Conservation (phyloP, 108 stramenopile genomes). For the Nannochloropsis gaditana region DNA sequence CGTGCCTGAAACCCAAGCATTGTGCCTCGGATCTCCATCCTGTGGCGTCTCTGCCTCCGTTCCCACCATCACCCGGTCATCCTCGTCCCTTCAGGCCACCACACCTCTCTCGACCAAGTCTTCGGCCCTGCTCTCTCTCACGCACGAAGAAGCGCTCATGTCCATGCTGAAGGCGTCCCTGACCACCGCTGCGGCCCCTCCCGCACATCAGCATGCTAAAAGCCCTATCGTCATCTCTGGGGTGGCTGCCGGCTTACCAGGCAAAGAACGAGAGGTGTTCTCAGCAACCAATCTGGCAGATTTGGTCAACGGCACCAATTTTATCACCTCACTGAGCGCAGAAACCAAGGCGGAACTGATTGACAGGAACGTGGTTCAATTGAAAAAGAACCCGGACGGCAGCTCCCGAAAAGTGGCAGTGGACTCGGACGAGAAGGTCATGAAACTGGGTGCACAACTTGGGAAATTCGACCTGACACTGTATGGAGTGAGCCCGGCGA, state of each 20-base stretch:
- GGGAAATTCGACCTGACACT: constrained; percentile 67
- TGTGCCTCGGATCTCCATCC: background rate
- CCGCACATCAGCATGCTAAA: constrained; percentile 52
- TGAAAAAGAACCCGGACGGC: constrained; percentile 65
- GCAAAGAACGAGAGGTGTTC: constrained; percentile 63
- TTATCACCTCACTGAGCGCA: constrained; percentile 67
- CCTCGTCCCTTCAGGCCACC: background rate
- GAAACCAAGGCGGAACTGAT: constrained; percentile 65
- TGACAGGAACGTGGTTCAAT: constrained; percentile 85
- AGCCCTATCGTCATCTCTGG: constrained; percentile 85
- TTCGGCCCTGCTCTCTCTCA: background rate
- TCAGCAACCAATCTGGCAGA: constrained; percentile 63
- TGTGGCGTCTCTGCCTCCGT: background rate
- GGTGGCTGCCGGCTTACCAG: constrained; percentile 83
- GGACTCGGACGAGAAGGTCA: constrained; percentile 49
- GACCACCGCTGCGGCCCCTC: background rate
- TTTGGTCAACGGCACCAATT: constrained; percentile 68
- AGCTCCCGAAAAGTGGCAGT: constrained; percentile 59
- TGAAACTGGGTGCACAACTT: constrained; percentile 68
- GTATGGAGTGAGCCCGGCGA: constrained; percentile 77
- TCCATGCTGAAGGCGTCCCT: background rate
- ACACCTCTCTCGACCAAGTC: background rate
- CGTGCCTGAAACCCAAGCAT: background rate
- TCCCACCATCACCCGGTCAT: background rate
- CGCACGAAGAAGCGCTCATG: background rate